Evolutionary conservation across 2,329 filamentous ascomycete genomes (phyloP), one percentile per base, ranked within the genome.

Genomic region (Pyricularia grisea): DNA sequence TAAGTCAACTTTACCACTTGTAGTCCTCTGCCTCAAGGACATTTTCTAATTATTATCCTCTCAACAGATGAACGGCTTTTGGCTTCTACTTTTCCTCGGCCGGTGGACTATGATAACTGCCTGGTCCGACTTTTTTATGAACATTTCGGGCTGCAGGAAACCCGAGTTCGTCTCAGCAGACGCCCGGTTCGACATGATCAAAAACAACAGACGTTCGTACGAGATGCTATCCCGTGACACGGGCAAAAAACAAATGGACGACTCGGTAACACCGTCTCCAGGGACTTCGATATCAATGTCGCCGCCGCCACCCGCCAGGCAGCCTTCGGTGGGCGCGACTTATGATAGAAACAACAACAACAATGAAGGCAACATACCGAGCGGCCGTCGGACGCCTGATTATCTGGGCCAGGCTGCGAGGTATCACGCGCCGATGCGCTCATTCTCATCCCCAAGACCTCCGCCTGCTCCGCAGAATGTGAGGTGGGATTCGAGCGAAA

Each of bases 151-250:
- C 80, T 80, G 82, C 68, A 82, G 79, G 70, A 87, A 90, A 76
- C 87, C 88, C 74, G 94, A 98, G 78, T 98, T 97, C 74, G 91
- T 97, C 72, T 96, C 92, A 58, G 89, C 91, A 65, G 94, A 97
- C 76, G 93, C 93, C 65, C 86, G 86, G 71, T 79, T 79, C 68
- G 76, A 81, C 73, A 84, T 87, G 70, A 78, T 84, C 70, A 88
- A 88, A 72, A 84, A 86, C 77, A 87, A 89, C 74, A 83, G 83
- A 77, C 86, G 88, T 81, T 87, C 89, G 78, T 94, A 94, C 83
- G 92, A 94, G 83, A 93, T 94, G 91, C 88, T 94, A 74, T 87
- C 85, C 73, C 82, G 81, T 78, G 85, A 86, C 74, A 81, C 81
- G 77, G 83, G 81, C 75, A 80, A 78, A 75, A 78, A 73, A 55